Percentiles rank a stretch among this genome's conserved stretches.
These are phyloP conservation scores for Verticillium isaacii DNA, from an alignment of 2,329 filamentous ascomycete species.

Conservation along the genomic window DNA sequence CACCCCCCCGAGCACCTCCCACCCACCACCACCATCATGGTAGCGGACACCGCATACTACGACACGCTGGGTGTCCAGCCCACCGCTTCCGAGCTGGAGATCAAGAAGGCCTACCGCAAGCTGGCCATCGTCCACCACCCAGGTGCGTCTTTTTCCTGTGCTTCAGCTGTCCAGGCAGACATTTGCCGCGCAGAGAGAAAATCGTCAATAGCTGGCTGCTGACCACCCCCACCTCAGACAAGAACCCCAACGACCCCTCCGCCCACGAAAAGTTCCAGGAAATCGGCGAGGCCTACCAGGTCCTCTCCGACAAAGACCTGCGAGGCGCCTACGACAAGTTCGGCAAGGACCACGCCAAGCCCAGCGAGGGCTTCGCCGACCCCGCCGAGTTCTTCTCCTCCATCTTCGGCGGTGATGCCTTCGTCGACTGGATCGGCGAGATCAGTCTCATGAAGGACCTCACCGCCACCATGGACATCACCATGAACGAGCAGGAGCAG, in stretches of 20 bases:
- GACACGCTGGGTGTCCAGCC: slow-evolving; percentile 81
- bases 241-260: slow-evolving; percentile 93
- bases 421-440: slow-evolving; percentile 94
- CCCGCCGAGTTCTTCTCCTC: slow-evolving; percentile 96
- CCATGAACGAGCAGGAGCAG: slow-evolving; percentile 74
- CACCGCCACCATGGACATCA: slow-evolving; percentile 97
- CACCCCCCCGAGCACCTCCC: neutral
- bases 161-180: neutral
- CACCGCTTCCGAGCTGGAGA: slow-evolving; percentile 83
- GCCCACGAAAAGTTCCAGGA: slow-evolving; percentile 93
- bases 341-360: slow-evolving; percentile 92
- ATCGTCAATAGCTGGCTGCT: slow-evolving; percentile 4
- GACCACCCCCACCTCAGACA: slow-evolving; percentile 54
- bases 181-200: neutral
- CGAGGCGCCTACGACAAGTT: slow-evolving; percentile 93
- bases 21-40: slow-evolving; percentile 55
- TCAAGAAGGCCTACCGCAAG: slow-evolving; percentile 96
- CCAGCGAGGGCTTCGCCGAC: slow-evolving; percentile 88
- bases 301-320: slow-evolving; percentile 82
- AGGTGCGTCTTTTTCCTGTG: slow-evolving; percentile 41
- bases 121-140: slow-evolving; percentile 91
- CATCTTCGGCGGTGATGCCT: slow-evolving; percentile 96
- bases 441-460: slow-evolving; percentile 98
- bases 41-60: slow-evolving; percentile 84
- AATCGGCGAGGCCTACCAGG: slow-evolving; percentile 70